Conservation (phyloP, 192 early-diverging fungal species). For the Rhizophagus clarus region DNA sequence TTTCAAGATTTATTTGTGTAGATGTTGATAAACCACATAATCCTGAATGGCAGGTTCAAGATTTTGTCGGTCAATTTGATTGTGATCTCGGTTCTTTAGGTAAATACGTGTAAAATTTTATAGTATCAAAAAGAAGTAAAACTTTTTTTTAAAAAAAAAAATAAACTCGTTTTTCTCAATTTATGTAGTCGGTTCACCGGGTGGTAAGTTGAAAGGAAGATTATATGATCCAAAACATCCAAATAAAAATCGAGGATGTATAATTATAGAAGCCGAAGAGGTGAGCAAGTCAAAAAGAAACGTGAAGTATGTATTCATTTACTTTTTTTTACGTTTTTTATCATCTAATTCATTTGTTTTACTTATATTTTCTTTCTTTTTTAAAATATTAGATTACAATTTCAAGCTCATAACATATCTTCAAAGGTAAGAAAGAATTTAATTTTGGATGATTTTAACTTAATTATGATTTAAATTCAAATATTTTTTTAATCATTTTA, state of each 20-base stretch:
- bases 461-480: neutral
- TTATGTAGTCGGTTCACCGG: conserved; percentile 37
- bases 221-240: conserved; percentile 32
- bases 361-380: neutral
- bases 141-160: conserved; percentile 21
- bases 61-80: conserved; percentile 46
- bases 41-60: conserved; percentile 42
- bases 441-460: neutral
- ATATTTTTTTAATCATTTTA: neutral
- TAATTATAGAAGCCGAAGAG: conserved; percentile 51
- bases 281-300: conserved; percentile 31
- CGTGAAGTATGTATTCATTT: conserved; percentile 42
- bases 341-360: neutral
- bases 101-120: conserved; percentile 15
- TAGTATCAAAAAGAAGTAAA: conserved; percentile 35
- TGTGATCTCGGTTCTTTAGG: conserved; percentile 47
- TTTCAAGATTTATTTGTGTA: conserved; percentile 38
- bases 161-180: neutral
- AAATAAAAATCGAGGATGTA: conserved; percentile 41
- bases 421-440: conserved; percentile 28
- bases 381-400: conserved; percentile 34
- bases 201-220: neutral
- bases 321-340: conserved; percentile 12
- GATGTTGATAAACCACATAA: conserved; percentile 45
- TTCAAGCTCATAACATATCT: conserved; percentile 40